Base-by-base conservation (phyloP, 2,329 filamentous ascomycete species). In the Colletotrichum aenigma region DNA sequence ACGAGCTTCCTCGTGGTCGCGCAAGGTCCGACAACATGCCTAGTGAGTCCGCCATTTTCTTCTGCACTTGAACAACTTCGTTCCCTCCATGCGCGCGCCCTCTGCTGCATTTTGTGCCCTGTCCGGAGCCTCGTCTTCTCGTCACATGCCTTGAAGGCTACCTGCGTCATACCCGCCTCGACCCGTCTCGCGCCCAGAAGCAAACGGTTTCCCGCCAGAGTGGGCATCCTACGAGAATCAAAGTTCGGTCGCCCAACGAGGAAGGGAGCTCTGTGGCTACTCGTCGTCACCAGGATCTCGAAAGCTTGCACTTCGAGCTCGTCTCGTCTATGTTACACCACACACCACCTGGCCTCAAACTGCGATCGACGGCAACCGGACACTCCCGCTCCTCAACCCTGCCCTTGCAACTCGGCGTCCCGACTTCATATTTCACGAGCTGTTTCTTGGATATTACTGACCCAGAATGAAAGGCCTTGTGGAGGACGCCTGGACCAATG, bases 401-500 rank as follows among this genome's bases (percentile, higher is more conserved):
- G 38, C 9, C 68, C 48, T 26, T 62, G 36, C 61, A 38, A 55
- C 32, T 48, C 60, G 18, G 28, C 38, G 32, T 36, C 30, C 16
- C 66, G 15, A 32, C 36, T 21, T 18, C 15, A 24, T 3, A 48
- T 30, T 21, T 43, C n/a, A 34, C 60, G 52, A 18, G 18, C 30
- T 26, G 21, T 43, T 55, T 30, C 24, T 38, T 76, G 67, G 18
- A 32, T 18, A 15, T 66, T 18, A 58, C 74, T 76, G 66, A 76
- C 67, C 48, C 24, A 24, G 43, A n/a, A 52, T 56, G 55, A 58
- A 55, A 87, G 85, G 79, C 77, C 80, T 84, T 72, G 79, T 79
- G 58, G 85, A 87, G 74, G 85, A 87, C 77, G 79, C 80, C 67
- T 87, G 83, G 83, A 83, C 87, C 78, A 85, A 84, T 73, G 83